phyloP scores from a whole-genome alignment of 1,284 basidiomycete species.

The Ceraceosorus guamensis region DNA sequence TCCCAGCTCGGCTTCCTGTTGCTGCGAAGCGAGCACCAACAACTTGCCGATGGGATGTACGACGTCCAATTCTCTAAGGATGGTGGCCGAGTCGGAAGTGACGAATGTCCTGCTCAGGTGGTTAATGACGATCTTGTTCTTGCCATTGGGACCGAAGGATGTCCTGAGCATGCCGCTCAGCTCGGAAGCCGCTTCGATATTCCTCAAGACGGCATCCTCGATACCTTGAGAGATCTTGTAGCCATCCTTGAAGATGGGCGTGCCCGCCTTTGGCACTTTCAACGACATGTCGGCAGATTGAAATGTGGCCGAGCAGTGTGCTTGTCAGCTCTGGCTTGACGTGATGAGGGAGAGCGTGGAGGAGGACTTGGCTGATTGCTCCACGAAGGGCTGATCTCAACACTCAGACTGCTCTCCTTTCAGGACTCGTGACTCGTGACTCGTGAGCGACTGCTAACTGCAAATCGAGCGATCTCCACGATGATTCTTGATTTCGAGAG shows the following conservation, averaged over 20 bases:
- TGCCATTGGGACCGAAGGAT: constrained; percentile 86
- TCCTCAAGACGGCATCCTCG: constrained; percentile 76
- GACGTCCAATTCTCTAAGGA: constrained; percentile 93
- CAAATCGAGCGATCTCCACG: too few relatives aligned
- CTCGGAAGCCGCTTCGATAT: constrained; percentile 90
- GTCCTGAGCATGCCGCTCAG: constrained; percentile 91
- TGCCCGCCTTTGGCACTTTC: constrained; percentile 63
- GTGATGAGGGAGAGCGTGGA: too few relatives aligned
- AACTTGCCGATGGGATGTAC: constrained; percentile 97
- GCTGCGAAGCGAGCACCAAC: constrained; percentile 92
- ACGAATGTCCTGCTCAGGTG: constrained; percentile 93
- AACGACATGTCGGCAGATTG: constrained; percentile 63
- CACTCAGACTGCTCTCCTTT: too few relatives aligned
- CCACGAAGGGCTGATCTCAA: too few relatives aligned
- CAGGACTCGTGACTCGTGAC: too few relatives aligned
- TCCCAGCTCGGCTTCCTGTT: constrained; percentile 95
- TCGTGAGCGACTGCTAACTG: too few relatives aligned
- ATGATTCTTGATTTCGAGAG: too few relatives aligned
- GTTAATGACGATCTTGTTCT: constrained; percentile 49
- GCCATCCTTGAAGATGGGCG: constrained; percentile 68
- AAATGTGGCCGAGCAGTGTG: not conserved
- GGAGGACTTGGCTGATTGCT: too few relatives aligned
- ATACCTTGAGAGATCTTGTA: constrained; percentile 74
- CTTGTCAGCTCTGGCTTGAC: too few relatives aligned
- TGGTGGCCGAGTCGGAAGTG: constrained; percentile 97